Evolutionary conservation across 2,329 filamentous ascomycete genomes (phyloP).

Genomic region (Exophiala lecanii-corni): DNA sequence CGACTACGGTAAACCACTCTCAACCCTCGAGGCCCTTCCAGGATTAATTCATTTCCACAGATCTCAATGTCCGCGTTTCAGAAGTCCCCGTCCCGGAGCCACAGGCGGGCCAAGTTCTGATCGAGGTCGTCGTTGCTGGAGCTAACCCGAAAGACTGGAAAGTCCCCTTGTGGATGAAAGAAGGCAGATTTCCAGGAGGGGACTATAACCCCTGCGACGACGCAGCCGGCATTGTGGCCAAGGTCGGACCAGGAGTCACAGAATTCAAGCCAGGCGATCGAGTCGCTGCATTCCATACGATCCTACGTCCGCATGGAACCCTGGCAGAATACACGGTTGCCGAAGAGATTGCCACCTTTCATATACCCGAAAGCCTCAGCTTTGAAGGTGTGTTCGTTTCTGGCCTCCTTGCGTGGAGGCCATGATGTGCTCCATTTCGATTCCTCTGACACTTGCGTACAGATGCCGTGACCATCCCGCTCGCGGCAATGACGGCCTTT

Average conservation of each 20-base stretch:
- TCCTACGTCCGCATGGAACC: constrained; percentile 46
- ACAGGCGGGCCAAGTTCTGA: constrained; percentile 35
- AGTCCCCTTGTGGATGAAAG: constrained; percentile 1
- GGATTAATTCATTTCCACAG: background rate
- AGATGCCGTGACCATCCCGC: constrained; percentile 30
- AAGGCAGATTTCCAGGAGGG: background rate
- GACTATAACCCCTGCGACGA: constrained; percentile 47
- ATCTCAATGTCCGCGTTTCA: background rate
- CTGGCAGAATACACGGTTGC: constrained; percentile 56
- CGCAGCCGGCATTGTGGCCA: constrained; percentile 48
- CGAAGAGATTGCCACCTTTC: constrained; percentile 51
- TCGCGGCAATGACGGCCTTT: constrained; percentile 17
- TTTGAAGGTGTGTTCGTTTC: too few species aligned
- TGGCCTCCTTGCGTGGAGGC: too few species aligned
- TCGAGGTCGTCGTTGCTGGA: constrained; percentile 38
- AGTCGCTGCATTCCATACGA: constrained; percentile 48
- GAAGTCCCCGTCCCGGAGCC: constrained; percentile 40
- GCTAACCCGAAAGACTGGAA: constrained; percentile 50
- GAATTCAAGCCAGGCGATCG: constrained; percentile 54
- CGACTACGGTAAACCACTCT: too few species aligned
- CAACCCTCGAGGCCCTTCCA: too few species aligned
- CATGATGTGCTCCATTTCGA: too few species aligned
- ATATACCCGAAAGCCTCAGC: constrained; percentile 44
- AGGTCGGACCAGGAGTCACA: constrained; percentile 47
- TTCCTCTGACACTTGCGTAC: too few species aligned